Conservation (phyloP, 176 grass and related monocot species). For the Aegilops tauschii region DNA sequence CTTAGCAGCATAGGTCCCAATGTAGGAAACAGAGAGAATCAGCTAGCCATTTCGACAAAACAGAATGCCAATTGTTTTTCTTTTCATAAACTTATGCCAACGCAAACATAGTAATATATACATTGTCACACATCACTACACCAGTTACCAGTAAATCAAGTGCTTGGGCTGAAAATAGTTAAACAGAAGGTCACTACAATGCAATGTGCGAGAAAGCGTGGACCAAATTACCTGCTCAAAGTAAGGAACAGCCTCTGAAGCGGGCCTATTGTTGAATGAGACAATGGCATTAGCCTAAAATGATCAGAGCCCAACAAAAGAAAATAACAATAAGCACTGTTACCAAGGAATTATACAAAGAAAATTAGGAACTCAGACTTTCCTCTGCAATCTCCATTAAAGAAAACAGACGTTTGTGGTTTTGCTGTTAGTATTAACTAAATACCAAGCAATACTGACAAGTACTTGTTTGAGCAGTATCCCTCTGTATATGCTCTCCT, state of each 20-base stretch:
- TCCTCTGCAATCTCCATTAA: background rate
- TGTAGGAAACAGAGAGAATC: background rate
- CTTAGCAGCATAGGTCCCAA: background rate
- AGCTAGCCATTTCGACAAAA: background rate
- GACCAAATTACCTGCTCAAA: conserved; percentile 74
- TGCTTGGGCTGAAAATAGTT: background rate
- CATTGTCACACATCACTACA: background rate
- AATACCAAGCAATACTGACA: background rate
- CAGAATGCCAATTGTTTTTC: background rate
- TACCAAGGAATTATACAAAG: background rate
- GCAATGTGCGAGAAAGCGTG: background rate
- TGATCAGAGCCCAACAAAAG: conserved; percentile 33
- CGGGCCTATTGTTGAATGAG: conserved; percentile 92
- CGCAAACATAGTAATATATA: background rate
- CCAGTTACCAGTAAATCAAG: background rate
- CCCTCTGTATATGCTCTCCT: no score
- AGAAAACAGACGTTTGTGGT: background rate
- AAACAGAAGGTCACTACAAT: background rate
- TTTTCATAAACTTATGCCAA: background rate
- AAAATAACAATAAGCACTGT: background rate
- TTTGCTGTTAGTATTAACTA: background rate
- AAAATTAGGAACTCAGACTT: background rate
- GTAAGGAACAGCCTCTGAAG: conserved; percentile 91
- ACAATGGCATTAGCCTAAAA: conserved; percentile 87
- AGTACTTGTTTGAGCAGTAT: no score